These are phyloP conservation scores for Trebouxia sp. DNA, from an alignment of 139 green algal species.

Conservation along the genomic window DNA sequence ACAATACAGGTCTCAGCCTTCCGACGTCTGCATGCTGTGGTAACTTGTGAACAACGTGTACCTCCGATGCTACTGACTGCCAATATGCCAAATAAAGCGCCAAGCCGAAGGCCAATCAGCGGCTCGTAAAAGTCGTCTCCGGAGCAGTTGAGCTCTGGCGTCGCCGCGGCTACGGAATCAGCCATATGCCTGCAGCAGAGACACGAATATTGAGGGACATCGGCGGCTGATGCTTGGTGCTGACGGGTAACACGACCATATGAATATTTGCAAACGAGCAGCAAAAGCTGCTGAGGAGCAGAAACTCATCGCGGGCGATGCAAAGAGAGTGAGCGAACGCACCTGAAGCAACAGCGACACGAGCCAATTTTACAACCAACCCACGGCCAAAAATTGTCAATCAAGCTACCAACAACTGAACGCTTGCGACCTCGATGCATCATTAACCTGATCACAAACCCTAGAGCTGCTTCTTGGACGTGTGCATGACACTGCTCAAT, in stretches of 20 bases:
- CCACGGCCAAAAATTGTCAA: neutral
- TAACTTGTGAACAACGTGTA: neutral
- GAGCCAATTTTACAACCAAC: neutral
- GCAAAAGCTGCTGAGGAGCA: neutral
- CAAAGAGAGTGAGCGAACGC: neutral
- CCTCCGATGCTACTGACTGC: neutral
- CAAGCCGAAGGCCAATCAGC: slow-evolving; percentile 15
- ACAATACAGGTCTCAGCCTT: neutral
- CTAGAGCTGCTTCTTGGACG: too few species aligned
- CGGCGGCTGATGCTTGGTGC: neutral
- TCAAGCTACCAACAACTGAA: too few species aligned
- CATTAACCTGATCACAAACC: too few species aligned
- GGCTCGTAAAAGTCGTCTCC: neutral
- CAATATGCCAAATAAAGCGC: slow-evolving; percentile 22
- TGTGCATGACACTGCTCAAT: too few species aligned
- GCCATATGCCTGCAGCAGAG: neutral
- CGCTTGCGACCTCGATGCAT: too few species aligned
- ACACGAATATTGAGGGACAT: neutral
- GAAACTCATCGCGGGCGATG: neutral
- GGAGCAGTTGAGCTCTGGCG: neutral
- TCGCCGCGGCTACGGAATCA: neutral
- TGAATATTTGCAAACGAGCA: neutral
- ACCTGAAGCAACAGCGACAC: neutral
- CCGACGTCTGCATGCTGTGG: neutral
- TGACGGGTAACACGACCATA: neutral